Evolutionary conservation across 768 basidiomycete species (phyloP), one percentile per base, ranked within the genome.

Genomic region (Erythrobasidium yunnanense): DNA sequence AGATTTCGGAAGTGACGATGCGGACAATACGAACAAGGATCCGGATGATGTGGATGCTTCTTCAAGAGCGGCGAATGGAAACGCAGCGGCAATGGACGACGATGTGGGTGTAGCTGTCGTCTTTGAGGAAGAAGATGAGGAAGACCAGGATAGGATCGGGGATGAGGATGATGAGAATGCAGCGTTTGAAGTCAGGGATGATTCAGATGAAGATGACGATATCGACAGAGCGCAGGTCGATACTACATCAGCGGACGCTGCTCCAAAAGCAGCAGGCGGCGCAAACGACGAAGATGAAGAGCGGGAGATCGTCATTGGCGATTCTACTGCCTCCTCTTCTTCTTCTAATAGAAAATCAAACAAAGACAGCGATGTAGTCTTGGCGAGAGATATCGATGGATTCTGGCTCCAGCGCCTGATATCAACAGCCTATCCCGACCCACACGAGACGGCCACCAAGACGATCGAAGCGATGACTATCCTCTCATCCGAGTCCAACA

Each of bases 341-440:
- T 23, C 51, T 18, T 35, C 60, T 22, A 81, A 80, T 30, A 58
- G 49, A 45, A 69, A 53, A 2, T 56, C 47, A 68, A 72, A 58
- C 57, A 71, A 46, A 80, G 81, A 68, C 74, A 80, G 60, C 84
- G 84, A 72, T 79, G 78, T 84, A 57, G 85, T 97, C 42, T 85
- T 90, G 0, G 90, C 91, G 0, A 90, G 95, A 68, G 81, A 85
- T 55, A 85, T 99, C 72, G 93, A 99, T 75, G 93, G 84, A 27
- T 97, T 97, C 83, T 99, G 92, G 92, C 89, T 99, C 0, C 95
- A 99, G 74, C 86, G 92, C 0, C 87, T 93, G 66, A 85, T 97
- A 55, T 83, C 88, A 0, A 85, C 89, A 73, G 81, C 90, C 15
- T 96, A 95, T 73, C 82, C 92, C 3, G 95, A 99, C 74, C 88